These are phyloP conservation scores for Verticillium tricorpus DNA, from an alignment of 2,329 filamentous ascomycete genomes.

Conservation along the genomic window DNA sequence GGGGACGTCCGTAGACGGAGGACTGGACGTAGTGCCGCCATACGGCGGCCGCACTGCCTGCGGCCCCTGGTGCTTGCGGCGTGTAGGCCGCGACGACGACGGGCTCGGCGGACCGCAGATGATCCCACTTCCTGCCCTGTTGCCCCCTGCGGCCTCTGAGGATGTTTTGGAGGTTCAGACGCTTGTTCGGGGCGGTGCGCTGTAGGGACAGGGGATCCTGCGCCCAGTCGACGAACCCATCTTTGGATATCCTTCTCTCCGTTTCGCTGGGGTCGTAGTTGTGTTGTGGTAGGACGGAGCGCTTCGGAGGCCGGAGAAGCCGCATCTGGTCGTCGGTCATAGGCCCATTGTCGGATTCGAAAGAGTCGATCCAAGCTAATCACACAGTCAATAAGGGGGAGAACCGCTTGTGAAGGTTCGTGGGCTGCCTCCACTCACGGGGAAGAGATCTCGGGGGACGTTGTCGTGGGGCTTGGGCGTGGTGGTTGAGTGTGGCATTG, in stretches of 20 bases:
- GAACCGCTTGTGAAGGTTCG: not conserved
- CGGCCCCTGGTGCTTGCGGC: conserved; percentile 28
- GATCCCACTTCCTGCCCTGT: conserved; percentile 54
- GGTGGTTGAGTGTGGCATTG: conserved; percentile 11
- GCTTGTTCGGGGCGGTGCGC: conserved; percentile 23
- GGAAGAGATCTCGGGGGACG: conserved; percentile 20
- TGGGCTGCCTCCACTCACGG: conserved; percentile 16
- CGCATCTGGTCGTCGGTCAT: conserved; percentile 32
- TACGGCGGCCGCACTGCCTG: conserved; percentile 22
- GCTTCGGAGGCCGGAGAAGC: conserved; percentile 32
- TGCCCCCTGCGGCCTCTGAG: conserved; percentile 42
- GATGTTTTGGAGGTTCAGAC: conserved; percentile 37
- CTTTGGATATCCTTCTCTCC: conserved; percentile 39
- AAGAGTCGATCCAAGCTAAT: conserved; percentile 46
- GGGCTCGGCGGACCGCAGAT: conserved; percentile 53
- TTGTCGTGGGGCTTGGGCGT: conserved; percentile 8
- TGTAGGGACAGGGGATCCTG: conserved; percentile 31
- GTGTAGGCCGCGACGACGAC: conserved; percentile 51
- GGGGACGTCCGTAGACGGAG: conserved; percentile 44
- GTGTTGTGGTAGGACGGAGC: conserved; percentile 33
- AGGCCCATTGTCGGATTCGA: conserved; percentile 35
- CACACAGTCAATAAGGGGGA: not conserved
- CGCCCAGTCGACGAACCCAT: conserved; percentile 39
- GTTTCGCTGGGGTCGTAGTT: conserved; percentile 35
- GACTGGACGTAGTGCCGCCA: conserved; percentile 53